A percentile compares a stretch with the other conserved stretches of the same genome.
Conservation (phyloP, 31 red algal genomes). For the Odonthalia washingtoniensis region DNA sequence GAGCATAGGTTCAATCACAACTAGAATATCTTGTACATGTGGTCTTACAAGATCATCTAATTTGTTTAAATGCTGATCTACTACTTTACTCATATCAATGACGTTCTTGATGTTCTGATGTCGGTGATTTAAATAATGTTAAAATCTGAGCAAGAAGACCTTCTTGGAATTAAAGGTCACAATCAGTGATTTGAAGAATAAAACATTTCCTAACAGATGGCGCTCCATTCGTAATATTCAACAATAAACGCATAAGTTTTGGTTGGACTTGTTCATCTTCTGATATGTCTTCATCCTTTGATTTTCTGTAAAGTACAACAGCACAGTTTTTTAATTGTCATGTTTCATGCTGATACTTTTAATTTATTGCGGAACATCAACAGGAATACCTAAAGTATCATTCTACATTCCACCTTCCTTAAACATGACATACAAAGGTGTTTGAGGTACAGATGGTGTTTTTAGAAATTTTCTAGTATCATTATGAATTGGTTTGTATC, state of each 20-base stretch:
- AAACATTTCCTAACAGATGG: constrained; percentile 86
- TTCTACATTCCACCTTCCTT: constrained; percentile 63
- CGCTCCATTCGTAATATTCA: constrained; percentile 94
- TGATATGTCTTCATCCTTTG: constrained; percentile 77
- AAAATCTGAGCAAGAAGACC: constrained; percentile 88
- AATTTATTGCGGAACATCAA: constrained; percentile 67
- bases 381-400: constrained; percentile 65
- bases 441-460: constrained; percentile 61
- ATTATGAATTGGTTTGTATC: constrained; percentile 79
- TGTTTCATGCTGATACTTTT: constrained; percentile 89
- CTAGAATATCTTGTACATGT: constrained; percentile 93
- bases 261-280: constrained; percentile 75
- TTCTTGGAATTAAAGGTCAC: constrained; percentile 83
- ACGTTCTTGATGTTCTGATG: constrained; percentile 91
- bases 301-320: constrained; percentile 62
- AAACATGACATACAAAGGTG: constrained; percentile 74
- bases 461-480: constrained; percentile 63
- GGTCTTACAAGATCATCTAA: constrained; percentile 90
- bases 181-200: constrained; percentile 85
- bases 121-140: constrained; percentile 86
- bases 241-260: constrained; percentile 83
- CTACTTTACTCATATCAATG: constrained; percentile 91
- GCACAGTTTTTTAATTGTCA: constrained; percentile 92
- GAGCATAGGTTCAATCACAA: constrained; percentile 93
- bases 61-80: constrained; percentile 83